phyloP scores from a whole-genome alignment of 139 green algal species.

The Coelastrella sp. region DNA sequence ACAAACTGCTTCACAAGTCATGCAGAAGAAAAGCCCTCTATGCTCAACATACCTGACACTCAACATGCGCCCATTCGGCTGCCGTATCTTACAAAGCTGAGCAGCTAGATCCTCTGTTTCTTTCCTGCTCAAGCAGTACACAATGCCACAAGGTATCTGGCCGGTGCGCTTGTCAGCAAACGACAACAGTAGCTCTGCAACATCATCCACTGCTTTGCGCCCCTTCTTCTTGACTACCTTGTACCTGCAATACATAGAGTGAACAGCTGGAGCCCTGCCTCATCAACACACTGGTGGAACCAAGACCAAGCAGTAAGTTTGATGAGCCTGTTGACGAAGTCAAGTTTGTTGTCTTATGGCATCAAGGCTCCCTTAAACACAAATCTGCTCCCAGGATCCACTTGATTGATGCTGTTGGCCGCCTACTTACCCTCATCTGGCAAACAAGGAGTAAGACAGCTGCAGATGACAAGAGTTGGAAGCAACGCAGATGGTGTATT shows the following conservation, averaged over 20 bases:
- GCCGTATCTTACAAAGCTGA: slow-evolving; percentile 61
- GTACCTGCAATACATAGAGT: slow-evolving; percentile 70
- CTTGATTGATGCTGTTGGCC: too few species aligned
- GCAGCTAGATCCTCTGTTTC: slow-evolving; percentile 53
- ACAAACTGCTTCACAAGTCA: too few species aligned
- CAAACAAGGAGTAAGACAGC: too few species aligned
- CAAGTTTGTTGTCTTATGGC: too few species aligned
- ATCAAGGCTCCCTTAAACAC: too few species aligned
- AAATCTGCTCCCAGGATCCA: too few species aligned
- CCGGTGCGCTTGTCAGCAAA: not conserved
- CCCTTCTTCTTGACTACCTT: slow-evolving; percentile 82
- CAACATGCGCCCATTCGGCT: slow-evolving; percentile 29
- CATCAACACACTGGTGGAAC: too few species aligned
- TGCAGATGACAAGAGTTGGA: too few species aligned
- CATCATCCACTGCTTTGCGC: slow-evolving; percentile 72
- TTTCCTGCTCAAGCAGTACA: slow-evolving; percentile 91
- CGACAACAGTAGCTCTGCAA: slow-evolving; percentile 59
- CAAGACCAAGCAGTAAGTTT: too few species aligned
- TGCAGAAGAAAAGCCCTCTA: not conserved
- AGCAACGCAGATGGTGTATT: too few species aligned
- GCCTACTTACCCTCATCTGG: too few species aligned
- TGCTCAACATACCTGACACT: not conserved
- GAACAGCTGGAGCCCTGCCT: not conserved
- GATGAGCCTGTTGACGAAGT: too few species aligned
- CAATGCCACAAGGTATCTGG: slow-evolving; percentile 84